These are phyloP conservation scores for Entomortierella lignicola DNA, from an alignment of 192 early-diverging fungal genomes.

Conservation along the genomic window DNA sequence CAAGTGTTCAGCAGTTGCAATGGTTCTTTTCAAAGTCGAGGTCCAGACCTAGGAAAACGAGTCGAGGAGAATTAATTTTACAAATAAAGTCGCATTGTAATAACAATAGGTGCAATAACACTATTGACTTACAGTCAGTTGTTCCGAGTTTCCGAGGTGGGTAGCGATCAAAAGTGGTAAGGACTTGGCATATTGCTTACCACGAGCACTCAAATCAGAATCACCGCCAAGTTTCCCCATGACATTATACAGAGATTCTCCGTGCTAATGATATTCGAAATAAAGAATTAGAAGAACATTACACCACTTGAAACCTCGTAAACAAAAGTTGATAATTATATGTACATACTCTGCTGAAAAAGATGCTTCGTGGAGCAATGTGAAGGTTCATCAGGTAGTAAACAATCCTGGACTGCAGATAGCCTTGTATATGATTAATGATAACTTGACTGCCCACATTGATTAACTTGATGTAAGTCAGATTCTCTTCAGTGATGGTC, in stretches of 20 bases:
- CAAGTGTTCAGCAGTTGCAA: conserved; percentile 85
- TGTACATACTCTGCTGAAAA: conserved; percentile 79
- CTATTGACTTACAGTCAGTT: conserved; percentile 71
- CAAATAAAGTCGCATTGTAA: not conserved
- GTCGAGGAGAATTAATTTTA: not conserved
- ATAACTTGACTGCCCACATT: conserved; percentile 93
- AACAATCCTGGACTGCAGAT: conserved; percentile 95
- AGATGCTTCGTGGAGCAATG: conserved; percentile 92
- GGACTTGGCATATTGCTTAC: conserved; percentile 84
- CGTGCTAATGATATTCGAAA: conserved; percentile 75
- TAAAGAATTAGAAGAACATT: too few relatives aligned
- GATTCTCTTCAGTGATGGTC: conserved; percentile 77
- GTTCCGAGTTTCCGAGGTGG: conserved; percentile 75
- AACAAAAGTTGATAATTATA: not conserved
- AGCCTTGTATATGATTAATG: conserved; percentile 95
- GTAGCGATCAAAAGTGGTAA: conserved; percentile 86
- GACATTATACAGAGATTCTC: conserved; percentile 96
- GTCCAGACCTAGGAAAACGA: conserved; percentile 83
- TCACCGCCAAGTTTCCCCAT: conserved; percentile 95
- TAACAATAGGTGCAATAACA: not conserved
- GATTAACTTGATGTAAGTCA: conserved; percentile 94
- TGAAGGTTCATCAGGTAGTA: conserved; percentile 99
- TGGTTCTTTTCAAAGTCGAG: conserved; percentile 93
- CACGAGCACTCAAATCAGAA: conserved; percentile 87
- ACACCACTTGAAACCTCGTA: too few relatives aligned